phyloP scores from a whole-genome alignment of 2,329 filamentous ascomycete genomes.

The Stachybotrys chartarum region DNA sequence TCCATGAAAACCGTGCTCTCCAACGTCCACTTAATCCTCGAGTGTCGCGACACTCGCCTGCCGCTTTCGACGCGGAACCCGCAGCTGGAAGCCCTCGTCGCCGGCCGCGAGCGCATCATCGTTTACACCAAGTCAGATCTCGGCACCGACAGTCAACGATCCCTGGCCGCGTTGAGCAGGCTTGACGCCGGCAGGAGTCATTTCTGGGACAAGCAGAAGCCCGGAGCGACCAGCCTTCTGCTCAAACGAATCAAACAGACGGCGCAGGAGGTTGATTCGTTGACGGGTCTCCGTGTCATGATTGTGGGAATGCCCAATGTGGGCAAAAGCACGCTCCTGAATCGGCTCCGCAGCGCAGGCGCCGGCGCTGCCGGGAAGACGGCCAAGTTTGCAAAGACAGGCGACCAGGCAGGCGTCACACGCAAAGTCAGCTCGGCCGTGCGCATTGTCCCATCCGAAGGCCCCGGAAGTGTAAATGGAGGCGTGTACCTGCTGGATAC shows the following conservation, averaged over 20 bases:
- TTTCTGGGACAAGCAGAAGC: slow-evolving; percentile 37
- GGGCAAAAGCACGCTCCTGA: slow-evolving; percentile 91
- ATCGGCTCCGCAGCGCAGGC: slow-evolving; percentile 67
- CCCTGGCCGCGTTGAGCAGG: slow-evolving; percentile 19
- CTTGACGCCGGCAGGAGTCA: slow-evolving; percentile 24
- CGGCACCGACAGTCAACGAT: slow-evolving; percentile 32
- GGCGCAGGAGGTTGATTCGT: slow-evolving; percentile 34
- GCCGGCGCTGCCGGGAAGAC: slow-evolving; percentile 45
- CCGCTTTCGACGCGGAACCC: slow-evolving; percentile 88
- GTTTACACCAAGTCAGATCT: slow-evolving; percentile 91
- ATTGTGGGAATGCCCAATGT: slow-evolving; percentile 98
- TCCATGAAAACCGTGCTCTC: slow-evolving; percentile 78
- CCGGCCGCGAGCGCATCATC: slow-evolving; percentile 66
- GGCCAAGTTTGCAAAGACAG: slow-evolving; percentile 70
- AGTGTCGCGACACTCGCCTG: slow-evolving; percentile 89
- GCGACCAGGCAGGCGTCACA: slow-evolving; percentile 83
- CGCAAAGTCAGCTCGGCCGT: slow-evolving; percentile 77
- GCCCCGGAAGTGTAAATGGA: slow-evolving; percentile 35
- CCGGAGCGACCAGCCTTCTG: slow-evolving; percentile 27
- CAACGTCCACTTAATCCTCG: slow-evolving; percentile 79
- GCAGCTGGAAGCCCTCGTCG: slow-evolving; percentile 71
- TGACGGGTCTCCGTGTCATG: slow-evolving; percentile 80
- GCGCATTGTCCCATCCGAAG: slow-evolving; percentile 54
- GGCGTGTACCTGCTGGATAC: slow-evolving; percentile 86
- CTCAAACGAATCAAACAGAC: slow-evolving; percentile 27